These are phyloP conservation scores for Yamadazyma blattariae DNA, from an alignment of 1,139 yeast species.

Conservation along the genomic window DNA sequence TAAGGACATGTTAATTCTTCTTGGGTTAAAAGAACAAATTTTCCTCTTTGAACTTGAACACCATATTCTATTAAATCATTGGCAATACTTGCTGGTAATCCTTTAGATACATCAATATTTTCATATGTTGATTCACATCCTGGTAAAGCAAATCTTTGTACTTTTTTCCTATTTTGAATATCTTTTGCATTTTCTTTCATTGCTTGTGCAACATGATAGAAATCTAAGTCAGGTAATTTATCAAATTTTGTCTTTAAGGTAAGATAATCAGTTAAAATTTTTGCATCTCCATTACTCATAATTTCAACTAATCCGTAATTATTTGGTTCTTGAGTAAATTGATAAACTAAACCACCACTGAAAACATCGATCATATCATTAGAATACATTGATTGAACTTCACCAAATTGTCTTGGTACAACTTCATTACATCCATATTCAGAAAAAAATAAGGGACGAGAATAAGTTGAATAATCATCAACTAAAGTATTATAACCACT, in stretches of 20 bases:
- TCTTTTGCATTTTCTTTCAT: conserved; percentile 26
- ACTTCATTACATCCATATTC: conserved; percentile 91
- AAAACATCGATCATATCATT: conserved; percentile 74
- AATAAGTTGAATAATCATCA: conserved; percentile 61
- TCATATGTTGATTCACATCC: conserved; percentile 46
- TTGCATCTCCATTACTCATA: conserved; percentile 53
- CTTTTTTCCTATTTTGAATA: conserved; percentile 22
- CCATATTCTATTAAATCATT: conserved; percentile 46
- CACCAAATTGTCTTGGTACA: conserved; percentile 76
- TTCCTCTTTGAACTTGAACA: conserved; percentile 43
- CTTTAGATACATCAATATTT: conserved; percentile 49
- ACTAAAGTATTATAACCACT: conserved; percentile 83
- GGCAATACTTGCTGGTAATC: conserved; percentile 49
- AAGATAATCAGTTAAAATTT: conserved; percentile 52
- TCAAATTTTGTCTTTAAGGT: conserved; percentile 48
- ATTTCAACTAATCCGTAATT: conserved; percentile 82
- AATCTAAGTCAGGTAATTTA: conserved; percentile 26
- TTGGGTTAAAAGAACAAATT: conserved; percentile 40
- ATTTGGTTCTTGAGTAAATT: conserved; percentile 83
- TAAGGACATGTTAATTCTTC: conserved; percentile 36
- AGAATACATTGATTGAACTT: conserved; percentile 69
- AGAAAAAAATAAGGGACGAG: conserved; percentile 82
- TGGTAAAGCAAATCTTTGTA: conserved; percentile 25
- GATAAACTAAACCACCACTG: conserved; percentile 92
- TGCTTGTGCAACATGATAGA: conserved; percentile 20